Evolutionary conservation across 768 basidiomycete genomes (phyloP).

Genomic region (Gloeopeniophorella convolvens): DNA sequence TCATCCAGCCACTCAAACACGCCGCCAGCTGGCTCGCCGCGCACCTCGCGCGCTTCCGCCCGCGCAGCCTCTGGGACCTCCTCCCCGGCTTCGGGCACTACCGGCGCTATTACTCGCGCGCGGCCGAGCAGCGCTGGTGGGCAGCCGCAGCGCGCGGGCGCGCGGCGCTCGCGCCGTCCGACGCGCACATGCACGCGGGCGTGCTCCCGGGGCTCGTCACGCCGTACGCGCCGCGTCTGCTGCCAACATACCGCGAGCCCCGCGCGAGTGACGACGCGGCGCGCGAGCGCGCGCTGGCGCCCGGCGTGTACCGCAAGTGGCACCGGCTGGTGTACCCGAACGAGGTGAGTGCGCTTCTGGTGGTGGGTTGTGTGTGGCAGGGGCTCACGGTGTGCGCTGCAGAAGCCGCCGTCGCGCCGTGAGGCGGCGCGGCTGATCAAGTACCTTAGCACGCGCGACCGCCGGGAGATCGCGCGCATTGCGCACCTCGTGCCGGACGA

Average conservation of each 20-base stretch:
- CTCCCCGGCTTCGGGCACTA: slow-evolving; percentile 5
- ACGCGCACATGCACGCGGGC: slow-evolving; percentile 1
- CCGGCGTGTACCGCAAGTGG: slow-evolving; percentile 39
- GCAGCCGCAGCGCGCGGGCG: slow-evolving; percentile 25
- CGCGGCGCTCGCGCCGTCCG: slow-evolving; percentile 22
- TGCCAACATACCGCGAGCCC: slow-evolving; percentile 34
- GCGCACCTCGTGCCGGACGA: slow-evolving; percentile 35
- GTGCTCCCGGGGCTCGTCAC: slow-evolving; percentile 21
- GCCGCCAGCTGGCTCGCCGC: slow-evolving; percentile 5
- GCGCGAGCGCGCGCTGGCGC: slow-evolving; percentile 28
- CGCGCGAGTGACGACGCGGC: slow-evolving; percentile 16
- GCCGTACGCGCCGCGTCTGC: slow-evolving; percentile 33
- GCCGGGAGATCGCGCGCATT: slow-evolving; percentile 37
- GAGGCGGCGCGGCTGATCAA: slow-evolving; percentile 32
- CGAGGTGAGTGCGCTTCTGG: slow-evolving; percentile 28
- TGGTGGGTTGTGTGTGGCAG: background rate
- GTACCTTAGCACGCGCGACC: slow-evolving; percentile 33
- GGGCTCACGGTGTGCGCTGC: background rate
- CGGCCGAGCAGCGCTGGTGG: slow-evolving; percentile 30
- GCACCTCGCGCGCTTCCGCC: background rate
- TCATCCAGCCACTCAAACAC: slow-evolving; percentile 6
- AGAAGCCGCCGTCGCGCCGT: slow-evolving; percentile 33
- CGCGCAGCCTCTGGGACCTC: slow-evolving; percentile 6
- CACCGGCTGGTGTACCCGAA: slow-evolving; percentile 39
- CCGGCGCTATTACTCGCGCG: slow-evolving; percentile 22